Evolutionary conservation across 192 early-diverging fungal species (phyloP).

Genomic region (Helicostylum pulchrum): DNA sequence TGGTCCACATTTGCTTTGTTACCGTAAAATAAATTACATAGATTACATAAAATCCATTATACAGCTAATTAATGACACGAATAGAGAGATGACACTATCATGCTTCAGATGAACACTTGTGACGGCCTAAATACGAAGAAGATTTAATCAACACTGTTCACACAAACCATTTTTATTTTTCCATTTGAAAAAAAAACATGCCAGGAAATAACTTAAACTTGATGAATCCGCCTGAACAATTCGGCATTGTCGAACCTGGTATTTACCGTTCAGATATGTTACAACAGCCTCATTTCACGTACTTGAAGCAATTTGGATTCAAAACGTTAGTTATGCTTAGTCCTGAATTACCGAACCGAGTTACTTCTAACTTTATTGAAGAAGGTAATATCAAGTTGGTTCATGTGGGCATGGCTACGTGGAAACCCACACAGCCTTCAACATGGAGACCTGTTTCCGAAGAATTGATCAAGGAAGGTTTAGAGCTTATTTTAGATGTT

Average conservation of each 20-base stretch:
- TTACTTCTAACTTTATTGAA: constrained; percentile 72
- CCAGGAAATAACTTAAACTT: constrained; percentile 9
- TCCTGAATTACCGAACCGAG: constrained; percentile 76
- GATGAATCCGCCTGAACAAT: constrained; percentile 73
- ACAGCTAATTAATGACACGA: too few species aligned
- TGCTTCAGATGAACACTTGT: too few species aligned
- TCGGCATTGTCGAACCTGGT: constrained; percentile 86
- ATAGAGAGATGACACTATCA: too few species aligned
- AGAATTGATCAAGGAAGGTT: constrained; percentile 92
- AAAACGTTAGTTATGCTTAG: constrained; percentile 81
- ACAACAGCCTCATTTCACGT: constrained; percentile 70
- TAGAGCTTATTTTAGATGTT: constrained; percentile 82
- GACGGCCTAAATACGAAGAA: too few species aligned
- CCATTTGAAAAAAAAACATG: background rate
- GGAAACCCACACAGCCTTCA: constrained; percentile 58
- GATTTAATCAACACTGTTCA: too few species aligned
- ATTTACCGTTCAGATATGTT: constrained; percentile 84
- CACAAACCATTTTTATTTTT: too few species aligned
- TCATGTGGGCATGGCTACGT: constrained; percentile 63
- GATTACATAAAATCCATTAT: too few species aligned
- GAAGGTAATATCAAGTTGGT: constrained; percentile 65
- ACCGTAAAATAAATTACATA: too few species aligned
- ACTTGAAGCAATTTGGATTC: constrained; percentile 72
- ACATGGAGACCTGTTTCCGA: constrained; percentile 92
- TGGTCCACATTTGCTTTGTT: too few species aligned